Evolutionary conservation across 441 rosid species (phyloP).

Genomic region (Theobroma grandiflorum): DNA sequence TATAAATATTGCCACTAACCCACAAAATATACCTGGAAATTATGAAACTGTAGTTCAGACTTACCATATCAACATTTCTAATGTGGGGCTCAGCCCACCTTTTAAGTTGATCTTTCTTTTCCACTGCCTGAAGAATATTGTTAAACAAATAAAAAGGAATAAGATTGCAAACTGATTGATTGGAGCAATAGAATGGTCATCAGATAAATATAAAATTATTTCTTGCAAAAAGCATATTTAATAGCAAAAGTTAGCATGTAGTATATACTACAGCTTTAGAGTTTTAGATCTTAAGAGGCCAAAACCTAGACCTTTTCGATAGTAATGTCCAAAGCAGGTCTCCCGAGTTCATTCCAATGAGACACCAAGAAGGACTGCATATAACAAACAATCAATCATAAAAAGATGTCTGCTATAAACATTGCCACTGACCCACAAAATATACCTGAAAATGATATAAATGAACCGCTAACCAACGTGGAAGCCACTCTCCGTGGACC

Average conservation of each 20-base stretch:
- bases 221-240: constrained; percentile 7
- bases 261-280: not conserved
- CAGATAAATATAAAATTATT: not conserved
- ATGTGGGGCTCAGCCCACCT: constrained; percentile 44
- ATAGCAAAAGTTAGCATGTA: not conserved
- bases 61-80: constrained; percentile 42
- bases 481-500: constrained; percentile 26
- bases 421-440: constrained; percentile 26
- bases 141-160: constrained; percentile 1
- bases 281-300: constrained; percentile 8
- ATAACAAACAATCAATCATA: constrained; percentile 4
- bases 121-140: constrained; percentile 30
- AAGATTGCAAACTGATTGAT: not conserved
- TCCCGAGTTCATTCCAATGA: constrained; percentile 45
- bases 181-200: not conserved
- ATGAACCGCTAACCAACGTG: constrained; percentile 33
- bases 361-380: constrained; percentile 40
- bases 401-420: constrained; percentile 14
- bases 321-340: constrained; percentile 39
- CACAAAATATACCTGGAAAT: constrained; percentile 27
- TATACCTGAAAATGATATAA: constrained; percentile 30
- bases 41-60: constrained; percentile 2
- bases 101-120: constrained; percentile 38
- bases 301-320: constrained; percentile 41
- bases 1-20: constrained; percentile 26